Evolutionary conservation across 2,329 filamentous ascomycete species (phyloP).

Genomic region (Cordyceps cicadae): DNA sequence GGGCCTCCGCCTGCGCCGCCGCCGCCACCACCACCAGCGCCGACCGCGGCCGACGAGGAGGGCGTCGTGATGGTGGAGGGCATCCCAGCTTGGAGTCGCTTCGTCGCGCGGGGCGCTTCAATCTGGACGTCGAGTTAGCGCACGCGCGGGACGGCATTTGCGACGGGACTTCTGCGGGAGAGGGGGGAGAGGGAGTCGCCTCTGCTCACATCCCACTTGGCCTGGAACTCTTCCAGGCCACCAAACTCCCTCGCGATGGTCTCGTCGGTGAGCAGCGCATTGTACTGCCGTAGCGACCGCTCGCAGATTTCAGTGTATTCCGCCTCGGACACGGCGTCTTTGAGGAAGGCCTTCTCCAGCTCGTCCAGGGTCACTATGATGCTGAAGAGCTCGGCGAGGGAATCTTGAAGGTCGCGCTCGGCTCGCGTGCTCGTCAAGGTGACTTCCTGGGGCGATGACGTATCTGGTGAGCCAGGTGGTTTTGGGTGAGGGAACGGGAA

Average conservation of each 20-base stretch:
- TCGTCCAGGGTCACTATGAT: slow-evolving; percentile 94
- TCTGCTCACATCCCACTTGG: slow-evolving; percentile 71
- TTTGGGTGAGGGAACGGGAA: not conserved
- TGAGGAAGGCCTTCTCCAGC: slow-evolving; percentile 91
- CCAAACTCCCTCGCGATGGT: slow-evolving; percentile 81
- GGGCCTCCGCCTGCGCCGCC: slow-evolving; percentile 16
- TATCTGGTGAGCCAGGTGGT: slow-evolving; percentile 13
- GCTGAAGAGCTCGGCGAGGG: slow-evolving; percentile 92
- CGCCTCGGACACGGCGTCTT: slow-evolving; percentile 82
- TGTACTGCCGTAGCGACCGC: slow-evolving; percentile 90
- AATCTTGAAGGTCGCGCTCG: slow-evolving; percentile 90
- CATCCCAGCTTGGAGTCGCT: slow-evolving; percentile 84
- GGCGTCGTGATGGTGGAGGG: slow-evolving; percentile 69
- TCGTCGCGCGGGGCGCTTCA: slow-evolving; percentile 88
- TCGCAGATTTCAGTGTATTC: slow-evolving; percentile 97
- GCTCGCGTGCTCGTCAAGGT: slow-evolving; percentile 80
- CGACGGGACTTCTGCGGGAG: no score
- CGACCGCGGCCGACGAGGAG: slow-evolving; percentile 36
- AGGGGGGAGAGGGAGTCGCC: not conserved
- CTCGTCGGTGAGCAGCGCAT: slow-evolving; percentile 84
- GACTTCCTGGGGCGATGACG: slow-evolving; percentile 58
- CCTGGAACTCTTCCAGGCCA: slow-evolving; percentile 84
- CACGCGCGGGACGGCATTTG: not conserved
- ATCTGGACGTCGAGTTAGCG: slow-evolving; percentile 49
- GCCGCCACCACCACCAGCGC: no score